Base-by-base conservation (phyloP, 2,329 filamentous ascomycete genomes). In the Juglanconis oblonga region DNA sequence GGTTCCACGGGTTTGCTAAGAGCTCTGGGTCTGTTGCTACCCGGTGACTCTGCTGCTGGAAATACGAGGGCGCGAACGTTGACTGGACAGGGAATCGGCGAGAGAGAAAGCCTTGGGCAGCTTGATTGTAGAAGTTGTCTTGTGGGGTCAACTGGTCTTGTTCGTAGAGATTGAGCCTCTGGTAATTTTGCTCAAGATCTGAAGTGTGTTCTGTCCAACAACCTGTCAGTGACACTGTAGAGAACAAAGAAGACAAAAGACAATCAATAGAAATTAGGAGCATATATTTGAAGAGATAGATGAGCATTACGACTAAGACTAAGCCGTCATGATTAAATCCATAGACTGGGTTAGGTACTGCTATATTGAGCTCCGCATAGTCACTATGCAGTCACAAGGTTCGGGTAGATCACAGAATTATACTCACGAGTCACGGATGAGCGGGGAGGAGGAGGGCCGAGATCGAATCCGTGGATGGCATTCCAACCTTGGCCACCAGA, bases 391-490 rank as follows among this genome's bases (percentile, higher is more conserved):
- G n/a, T 42, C 9, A 42, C 9, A 42, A 9, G 10, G 10, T 4
- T 4, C 10, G 10, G 13, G 7, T 13, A 9, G 11, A 50, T 11
- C 32, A 32, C 11, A 42, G 14, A 13, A 11, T 36, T 31, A 57
- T 42, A 54, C 53, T 52, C 33, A 57, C 57, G 33, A 52, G 40
- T 59, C 49, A 62, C 7, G 14, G 13, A n/a, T 7, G 24, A 10
- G 3, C 5, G 52, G 11, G n/a, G 45, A 32, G 45, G 49, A 5
- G 29, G 33, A 3, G 36, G 45, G 49, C 52, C 53, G 4, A n/a
- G 3, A 29, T 33, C 49, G 13, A 40, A 52, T 4, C 50, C 14
- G 35, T 52, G 40, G 1, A 40, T 14, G 1, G 35, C n/a, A 47
- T 24, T 53, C 52, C 32, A 54, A 9, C 36, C 36, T 48, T 61